Percentiles rank a stretch among this genome's conserved stretches.
These are phyloP conservation scores for Ogataea nitratoaversa DNA, from an alignment of 805 yeast genomes.

Conservation along the genomic window DNA sequence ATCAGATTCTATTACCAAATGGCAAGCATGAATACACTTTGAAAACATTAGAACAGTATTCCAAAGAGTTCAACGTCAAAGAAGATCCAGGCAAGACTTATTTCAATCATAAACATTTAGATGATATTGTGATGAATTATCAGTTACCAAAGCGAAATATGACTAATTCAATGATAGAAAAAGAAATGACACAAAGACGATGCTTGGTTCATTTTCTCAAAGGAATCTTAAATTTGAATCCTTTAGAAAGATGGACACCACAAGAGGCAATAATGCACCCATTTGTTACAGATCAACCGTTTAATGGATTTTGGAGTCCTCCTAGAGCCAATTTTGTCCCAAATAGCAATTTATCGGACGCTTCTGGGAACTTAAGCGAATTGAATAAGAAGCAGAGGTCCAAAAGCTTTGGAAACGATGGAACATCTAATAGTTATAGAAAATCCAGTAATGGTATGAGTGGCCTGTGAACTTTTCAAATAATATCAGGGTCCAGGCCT, in stretches of 20 bases:
- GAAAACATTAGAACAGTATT: conserved; percentile 41
- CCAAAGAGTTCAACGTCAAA: conserved; percentile 46
- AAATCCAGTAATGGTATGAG: background rate
- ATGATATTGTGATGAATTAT: conserved; percentile 75
- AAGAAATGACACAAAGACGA: conserved; percentile 68
- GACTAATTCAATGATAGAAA: conserved; percentile 51
- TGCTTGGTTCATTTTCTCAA: conserved; percentile 71
- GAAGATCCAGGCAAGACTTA: conserved; percentile 87
- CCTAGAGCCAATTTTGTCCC: conserved; percentile 26
- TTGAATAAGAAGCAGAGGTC: conserved; percentile 17
- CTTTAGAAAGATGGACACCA: conserved; percentile 94
- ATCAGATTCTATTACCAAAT: conserved; percentile 10
- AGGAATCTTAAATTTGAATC: conserved; percentile 79
- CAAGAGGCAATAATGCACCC: conserved; percentile 93
- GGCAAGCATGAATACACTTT: conserved; percentile 28
- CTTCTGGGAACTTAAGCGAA: conserved; percentile 6
- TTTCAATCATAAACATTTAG: conserved; percentile 58
- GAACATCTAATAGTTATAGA: conserved; percentile 1
- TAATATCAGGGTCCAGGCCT: no score
- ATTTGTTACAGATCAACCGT: conserved; percentile 64
- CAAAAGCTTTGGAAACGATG: conserved; percentile 18
- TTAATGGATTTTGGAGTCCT: conserved; percentile 51
- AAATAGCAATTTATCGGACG: conserved; percentile 3
- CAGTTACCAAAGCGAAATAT: conserved; percentile 59
- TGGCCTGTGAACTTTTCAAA: background rate